A percentile compares a stretch with the other conserved stretches of the same genome.
These are phyloP conservation scores for Flaveria linearis DNA, from an alignment of 129 eudicot genomes.

Conservation along the genomic window DNA sequence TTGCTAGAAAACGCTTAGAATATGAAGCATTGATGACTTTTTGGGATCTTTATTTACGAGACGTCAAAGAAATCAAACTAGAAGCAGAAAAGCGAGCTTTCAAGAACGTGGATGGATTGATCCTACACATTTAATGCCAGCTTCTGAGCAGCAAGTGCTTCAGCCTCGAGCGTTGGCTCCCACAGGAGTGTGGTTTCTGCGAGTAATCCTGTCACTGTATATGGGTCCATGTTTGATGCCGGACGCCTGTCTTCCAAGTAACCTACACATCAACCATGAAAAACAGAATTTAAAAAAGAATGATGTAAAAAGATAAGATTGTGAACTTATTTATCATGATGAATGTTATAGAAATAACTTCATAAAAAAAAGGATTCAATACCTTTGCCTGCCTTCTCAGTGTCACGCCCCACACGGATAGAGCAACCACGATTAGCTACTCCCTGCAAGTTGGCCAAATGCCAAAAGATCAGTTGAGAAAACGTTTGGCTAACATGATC, in stretches of 20 bases:
- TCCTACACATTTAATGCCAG: conserved; percentile 68
- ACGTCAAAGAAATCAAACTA: conserved; percentile 47
- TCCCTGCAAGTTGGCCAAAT: conserved; percentile 57
- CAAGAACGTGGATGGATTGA: background rate
- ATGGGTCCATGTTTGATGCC: conserved; percentile 99
- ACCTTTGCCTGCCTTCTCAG: conserved; percentile 97
- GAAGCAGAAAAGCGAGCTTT: conserved; percentile 28
- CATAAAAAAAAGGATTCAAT: background rate
- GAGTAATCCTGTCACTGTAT: conserved; percentile 78
- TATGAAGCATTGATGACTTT: conserved; percentile 22
- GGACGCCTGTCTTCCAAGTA: conserved; percentile 99
- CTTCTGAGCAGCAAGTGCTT: conserved; percentile 99
- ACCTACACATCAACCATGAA: conserved; percentile 45
- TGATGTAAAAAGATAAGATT: background rate
- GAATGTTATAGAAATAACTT: background rate
- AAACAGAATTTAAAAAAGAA: background rate
- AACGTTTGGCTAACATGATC: background rate
- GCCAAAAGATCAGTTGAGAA: conserved; percentile 4
- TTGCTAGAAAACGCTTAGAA: conserved; percentile 31
- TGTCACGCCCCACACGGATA: conserved; percentile 98
- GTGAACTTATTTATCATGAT: background rate
- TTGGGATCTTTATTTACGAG: conserved; percentile 58
- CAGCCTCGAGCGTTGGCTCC: conserved; percentile 97
- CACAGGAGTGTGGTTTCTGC: conserved; percentile 93
- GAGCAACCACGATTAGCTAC: conserved; percentile 99